Evolutionary conservation across 306 rosid genomes (phyloP).

Genomic region (Castanopsis chinensis): DNA sequence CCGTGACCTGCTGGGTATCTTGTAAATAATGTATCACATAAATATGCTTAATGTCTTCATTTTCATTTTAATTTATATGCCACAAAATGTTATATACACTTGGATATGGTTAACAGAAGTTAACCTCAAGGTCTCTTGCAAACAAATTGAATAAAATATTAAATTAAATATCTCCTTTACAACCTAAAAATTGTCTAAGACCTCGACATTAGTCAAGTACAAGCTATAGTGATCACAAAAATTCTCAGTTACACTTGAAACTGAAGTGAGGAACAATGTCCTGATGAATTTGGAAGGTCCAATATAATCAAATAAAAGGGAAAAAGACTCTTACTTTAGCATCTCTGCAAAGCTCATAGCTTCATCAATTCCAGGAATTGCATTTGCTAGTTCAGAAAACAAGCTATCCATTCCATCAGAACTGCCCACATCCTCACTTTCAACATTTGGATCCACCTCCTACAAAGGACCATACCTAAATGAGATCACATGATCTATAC

Average conservation of each 20-base stretch:
- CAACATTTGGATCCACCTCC: slow-evolving; percentile 98
- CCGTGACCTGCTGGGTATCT: too few relatives aligned
- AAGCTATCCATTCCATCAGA: slow-evolving; percentile 82
- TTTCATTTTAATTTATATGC: background rate
- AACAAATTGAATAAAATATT: background rate
- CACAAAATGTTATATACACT: background rate
- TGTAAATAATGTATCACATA: background rate
- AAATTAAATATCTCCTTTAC: background rate
- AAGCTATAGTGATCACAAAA: background rate
- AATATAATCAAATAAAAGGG: background rate
- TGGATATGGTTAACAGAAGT: background rate
- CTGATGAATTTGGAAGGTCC: background rate
- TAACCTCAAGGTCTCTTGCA: background rate
- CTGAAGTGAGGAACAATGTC: background rate
- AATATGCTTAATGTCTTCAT: background rate
- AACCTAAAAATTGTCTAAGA: background rate
- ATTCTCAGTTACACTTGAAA: slow-evolving; percentile 3
- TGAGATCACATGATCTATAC: background rate
- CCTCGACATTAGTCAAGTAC: slow-evolving; percentile 1
- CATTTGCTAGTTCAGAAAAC: slow-evolving; percentile 81
- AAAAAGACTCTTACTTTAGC: slow-evolving; percentile 64
- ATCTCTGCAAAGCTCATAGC: slow-evolving; percentile 99
- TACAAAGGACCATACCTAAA: slow-evolving; percentile 28
- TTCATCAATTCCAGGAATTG: slow-evolving; percentile 99
- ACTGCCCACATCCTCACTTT: slow-evolving; percentile 57